phyloP scores from a whole-genome alignment of 257 asterid species.

The Echium plantagineum region DNA sequence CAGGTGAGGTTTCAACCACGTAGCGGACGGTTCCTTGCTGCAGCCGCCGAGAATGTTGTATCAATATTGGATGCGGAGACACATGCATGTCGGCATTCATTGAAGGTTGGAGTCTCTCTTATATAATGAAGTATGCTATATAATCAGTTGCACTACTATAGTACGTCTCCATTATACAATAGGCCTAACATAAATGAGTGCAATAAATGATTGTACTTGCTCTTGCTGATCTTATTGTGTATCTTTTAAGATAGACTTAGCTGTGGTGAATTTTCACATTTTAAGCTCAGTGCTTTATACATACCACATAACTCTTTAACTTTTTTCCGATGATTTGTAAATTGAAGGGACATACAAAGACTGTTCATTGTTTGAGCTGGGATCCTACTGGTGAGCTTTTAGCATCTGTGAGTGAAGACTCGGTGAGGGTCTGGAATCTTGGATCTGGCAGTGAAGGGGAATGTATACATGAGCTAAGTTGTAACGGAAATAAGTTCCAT shows the following conservation, averaged over 20 bases:
- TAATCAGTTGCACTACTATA: background rate
- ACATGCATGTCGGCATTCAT: constrained; percentile 8
- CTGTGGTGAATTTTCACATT: too few relatives aligned
- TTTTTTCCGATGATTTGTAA: too few relatives aligned
- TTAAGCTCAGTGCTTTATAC: too few relatives aligned
- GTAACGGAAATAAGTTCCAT: constrained; percentile 16
- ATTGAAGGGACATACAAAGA: constrained; percentile 14
- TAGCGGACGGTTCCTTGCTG: constrained; percentile 13
- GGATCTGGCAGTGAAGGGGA: constrained; percentile 2
- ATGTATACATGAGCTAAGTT: constrained; percentile 18
- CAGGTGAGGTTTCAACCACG: constrained; percentile 23
- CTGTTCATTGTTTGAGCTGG: constrained; percentile 18
- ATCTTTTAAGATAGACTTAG: too few relatives aligned
- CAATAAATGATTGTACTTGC: too few relatives aligned
- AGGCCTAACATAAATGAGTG: too few relatives aligned
- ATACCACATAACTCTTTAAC: too few relatives aligned
- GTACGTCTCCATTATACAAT: background rate
- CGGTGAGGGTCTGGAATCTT: constrained; percentile 18
- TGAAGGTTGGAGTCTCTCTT: constrained; percentile 9
- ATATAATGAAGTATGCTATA: background rate
- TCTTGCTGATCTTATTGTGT: too few relatives aligned
- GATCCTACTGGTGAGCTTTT: constrained; percentile 17
- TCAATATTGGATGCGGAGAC: constrained; percentile 19
- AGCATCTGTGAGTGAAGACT: constrained; percentile 21
- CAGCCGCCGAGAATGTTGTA: constrained; percentile 19